Evolutionary conservation across 352 stramenopile species (phyloP).

Genomic region (Salisapilia sapeloensis): DNA sequence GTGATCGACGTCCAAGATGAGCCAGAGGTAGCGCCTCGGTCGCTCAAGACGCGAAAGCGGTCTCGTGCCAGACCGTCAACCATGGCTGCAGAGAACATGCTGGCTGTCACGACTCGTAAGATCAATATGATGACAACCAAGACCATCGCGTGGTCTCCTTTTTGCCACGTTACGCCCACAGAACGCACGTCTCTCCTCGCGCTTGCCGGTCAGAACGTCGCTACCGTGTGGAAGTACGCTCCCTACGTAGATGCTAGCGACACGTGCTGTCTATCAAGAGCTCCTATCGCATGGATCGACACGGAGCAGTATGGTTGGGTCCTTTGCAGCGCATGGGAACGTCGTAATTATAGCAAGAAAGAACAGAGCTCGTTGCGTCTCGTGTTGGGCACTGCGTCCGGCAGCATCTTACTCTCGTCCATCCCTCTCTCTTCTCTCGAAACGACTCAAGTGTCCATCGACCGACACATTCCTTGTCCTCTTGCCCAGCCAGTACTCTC

Average conservation of each 20-base stretch:
- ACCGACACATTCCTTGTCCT: constrained; percentile 33
- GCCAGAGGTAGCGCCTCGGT: not conserved
- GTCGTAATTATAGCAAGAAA: constrained; percentile 34
- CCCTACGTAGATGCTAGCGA: not conserved
- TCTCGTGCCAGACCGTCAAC: too few relatives aligned
- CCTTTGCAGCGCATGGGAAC: constrained; percentile 42
- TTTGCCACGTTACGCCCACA: constrained; percentile 21
- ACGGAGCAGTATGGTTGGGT: constrained; percentile 65
- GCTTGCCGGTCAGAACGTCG: constrained; percentile 35
- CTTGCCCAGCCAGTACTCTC: constrained; percentile 41
- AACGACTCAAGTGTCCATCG: constrained; percentile 11
- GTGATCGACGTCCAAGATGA: constrained; percentile 9
- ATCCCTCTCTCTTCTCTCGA: constrained; percentile 12
- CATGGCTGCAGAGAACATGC: too few relatives aligned
- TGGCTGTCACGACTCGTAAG: too few relatives aligned
- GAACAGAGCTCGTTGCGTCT: constrained; percentile 15
- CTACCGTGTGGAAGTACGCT: constrained; percentile 53
- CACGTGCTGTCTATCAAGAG: constrained; percentile 10
- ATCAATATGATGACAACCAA: constrained; percentile 45
- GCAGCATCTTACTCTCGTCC: constrained; percentile 28
- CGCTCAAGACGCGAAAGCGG: constrained; percentile 1
- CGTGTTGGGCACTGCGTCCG: constrained; percentile 36
- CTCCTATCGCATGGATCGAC: constrained; percentile 35
- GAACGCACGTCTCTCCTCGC: constrained; percentile 43
- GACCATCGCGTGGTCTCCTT: constrained; percentile 52